Base-by-base conservation (phyloP, 2,329 filamentous ascomycete species). In the Sphaerulina musiva region DNA sequence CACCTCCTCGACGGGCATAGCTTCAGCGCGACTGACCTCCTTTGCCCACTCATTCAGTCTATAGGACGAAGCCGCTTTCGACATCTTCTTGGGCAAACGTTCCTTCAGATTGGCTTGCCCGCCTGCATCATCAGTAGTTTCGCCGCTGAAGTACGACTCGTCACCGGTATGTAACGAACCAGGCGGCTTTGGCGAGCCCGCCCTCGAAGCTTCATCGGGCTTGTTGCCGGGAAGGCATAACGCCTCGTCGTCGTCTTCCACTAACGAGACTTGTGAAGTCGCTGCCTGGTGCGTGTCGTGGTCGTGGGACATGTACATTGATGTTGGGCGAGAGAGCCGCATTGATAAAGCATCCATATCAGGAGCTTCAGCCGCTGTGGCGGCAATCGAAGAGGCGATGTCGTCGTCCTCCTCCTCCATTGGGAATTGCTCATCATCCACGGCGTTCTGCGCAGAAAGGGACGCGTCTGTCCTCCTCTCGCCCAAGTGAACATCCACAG, bases 41-140 rank as follows among this genome's bases (percentile, higher is more conserved):
- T 95, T 96, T 0, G 90, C 89, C 92, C 92, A 97, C 72, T 97
- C 92, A 60, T 95, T 95, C 1, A 90, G 96, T 54, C 92, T 82
- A 67, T 93, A 95, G 0, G 86, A 87, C 68, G 89, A 76, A 1
- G 90, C 86, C 7, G 95, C 80, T 57, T 82, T 85, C 1, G 90
- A 93, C 34, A 90, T 71, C 10, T 82, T 81, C n/a, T 78, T 74
- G 0, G 88, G 87, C 8, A 95, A 77, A 9, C 77, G 77, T 3
- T 83, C 81, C 58, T 78, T 83, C 55, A 86, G 48, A 8, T 57
- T 51, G 2, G 48, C 47, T 31, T 51, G 51, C 6, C 36, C 31
- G 8, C 26, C 50, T 12, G 31, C 47, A 23, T 52, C 53, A 3
- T 41, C 20, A 23, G 12, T n/a, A n/a, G 32, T 17, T 32, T 12